phyloP scores from a whole-genome alignment of 345 rosid species.

The Laguncularia racemosa region DNA sequence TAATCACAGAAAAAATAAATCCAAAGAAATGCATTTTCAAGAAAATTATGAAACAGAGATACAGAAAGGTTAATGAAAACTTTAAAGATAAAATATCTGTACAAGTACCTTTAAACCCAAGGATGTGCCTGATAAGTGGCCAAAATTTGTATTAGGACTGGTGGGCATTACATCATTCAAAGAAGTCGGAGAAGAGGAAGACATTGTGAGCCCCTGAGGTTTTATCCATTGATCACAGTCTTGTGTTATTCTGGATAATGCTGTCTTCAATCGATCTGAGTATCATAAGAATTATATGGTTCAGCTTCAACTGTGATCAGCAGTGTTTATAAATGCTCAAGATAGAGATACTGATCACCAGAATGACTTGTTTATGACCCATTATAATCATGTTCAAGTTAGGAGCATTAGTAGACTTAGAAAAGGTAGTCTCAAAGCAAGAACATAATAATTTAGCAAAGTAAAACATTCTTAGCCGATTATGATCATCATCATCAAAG shows the following conservation, averaged over 20 bases:
- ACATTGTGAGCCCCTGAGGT: constrained; percentile 37
- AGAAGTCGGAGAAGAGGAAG: constrained; percentile 46
- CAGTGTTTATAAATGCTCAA: too few relatives aligned
- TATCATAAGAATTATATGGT: constrained; percentile 8
- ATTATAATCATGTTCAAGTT: too few relatives aligned
- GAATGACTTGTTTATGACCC: too few relatives aligned
- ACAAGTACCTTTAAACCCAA: constrained; percentile 77
- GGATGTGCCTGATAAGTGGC: constrained; percentile 38
- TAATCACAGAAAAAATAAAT: too few relatives aligned
- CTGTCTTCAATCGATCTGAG: constrained; percentile 78
- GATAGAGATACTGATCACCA: too few relatives aligned
- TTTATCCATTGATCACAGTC: constrained; percentile 96
- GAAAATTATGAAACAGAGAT: too few relatives aligned
- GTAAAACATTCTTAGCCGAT: too few relatives aligned
- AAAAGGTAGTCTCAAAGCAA: too few relatives aligned
- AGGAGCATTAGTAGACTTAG: too few relatives aligned
- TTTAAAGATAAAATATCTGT: background rate
- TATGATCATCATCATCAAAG: too few relatives aligned
- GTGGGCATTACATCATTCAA: constrained; percentile 58
- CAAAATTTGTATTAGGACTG: constrained; percentile 36
- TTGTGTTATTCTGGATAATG: constrained; percentile 75
- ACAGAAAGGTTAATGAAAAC: background rate
- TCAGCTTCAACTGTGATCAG: background rate
- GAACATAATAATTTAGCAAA: too few relatives aligned
- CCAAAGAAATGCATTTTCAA: too few relatives aligned